These are phyloP conservation scores for Neofusicoccum umdonicola DNA, from an alignment of 2,329 filamentous ascomycete genomes.

Conservation along the genomic window DNA sequence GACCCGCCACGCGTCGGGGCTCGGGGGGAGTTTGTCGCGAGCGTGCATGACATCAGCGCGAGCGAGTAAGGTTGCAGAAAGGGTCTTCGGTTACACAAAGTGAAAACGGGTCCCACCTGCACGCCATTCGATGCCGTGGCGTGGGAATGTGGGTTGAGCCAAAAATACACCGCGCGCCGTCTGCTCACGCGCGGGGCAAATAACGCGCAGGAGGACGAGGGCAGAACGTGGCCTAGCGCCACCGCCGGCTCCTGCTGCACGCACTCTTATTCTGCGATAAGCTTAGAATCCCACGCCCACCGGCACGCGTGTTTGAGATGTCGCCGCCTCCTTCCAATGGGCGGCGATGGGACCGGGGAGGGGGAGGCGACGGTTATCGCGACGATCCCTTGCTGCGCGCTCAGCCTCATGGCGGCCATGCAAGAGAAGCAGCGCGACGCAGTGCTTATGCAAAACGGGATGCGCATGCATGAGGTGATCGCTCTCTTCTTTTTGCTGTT, in stretches of 20 bases:
- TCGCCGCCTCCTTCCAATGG: too few relatives aligned
- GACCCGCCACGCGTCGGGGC: neutral
- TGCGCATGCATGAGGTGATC: neutral
- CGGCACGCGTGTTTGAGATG: too few relatives aligned
- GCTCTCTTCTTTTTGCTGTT: too few relatives aligned
- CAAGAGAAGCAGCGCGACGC: neutral
- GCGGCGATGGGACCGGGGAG: too few relatives aligned
- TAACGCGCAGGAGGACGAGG: too few relatives aligned
- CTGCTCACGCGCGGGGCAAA: too few relatives aligned
- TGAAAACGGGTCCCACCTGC: constrained; percentile 1
- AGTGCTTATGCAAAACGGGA: neutral
- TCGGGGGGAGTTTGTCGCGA: neutral
- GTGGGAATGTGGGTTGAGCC: neutral
- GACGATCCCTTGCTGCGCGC: neutral
- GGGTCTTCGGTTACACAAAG: constrained; percentile 4
- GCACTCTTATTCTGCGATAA: constrained; percentile 2
- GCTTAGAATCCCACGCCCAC: neutral
- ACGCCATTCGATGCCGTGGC: too few relatives aligned
- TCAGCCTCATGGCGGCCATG: neutral
- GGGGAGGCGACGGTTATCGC: neutral
- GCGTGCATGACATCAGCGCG: constrained; percentile 11
- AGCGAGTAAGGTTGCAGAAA: neutral
- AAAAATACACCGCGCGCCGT: neutral
- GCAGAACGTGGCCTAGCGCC: constrained; percentile 1
- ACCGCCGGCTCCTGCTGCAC: neutral